A percentile compares a stretch with the other conserved stretches of the same genome.
Conservation (phyloP, 345 rosid species). For the Mallotus nudiflorus region DNA sequence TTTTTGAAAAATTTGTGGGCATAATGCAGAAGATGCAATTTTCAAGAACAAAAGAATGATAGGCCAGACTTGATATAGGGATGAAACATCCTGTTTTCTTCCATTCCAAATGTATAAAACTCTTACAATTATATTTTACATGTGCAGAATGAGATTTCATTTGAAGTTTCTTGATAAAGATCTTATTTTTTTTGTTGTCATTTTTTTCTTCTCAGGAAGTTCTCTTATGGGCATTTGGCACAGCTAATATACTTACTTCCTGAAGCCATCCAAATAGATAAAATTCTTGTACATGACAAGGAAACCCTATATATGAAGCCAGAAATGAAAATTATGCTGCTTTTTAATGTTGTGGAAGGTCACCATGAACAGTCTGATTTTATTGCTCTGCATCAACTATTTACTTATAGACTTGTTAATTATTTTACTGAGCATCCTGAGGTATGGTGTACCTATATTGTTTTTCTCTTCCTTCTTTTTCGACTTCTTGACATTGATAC, state of each 20-base stretch:
- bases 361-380: constrained; percentile 38
- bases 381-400: constrained; percentile 36
- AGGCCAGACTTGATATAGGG: neutral
- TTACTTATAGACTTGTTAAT: constrained; percentile 38
- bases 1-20: too few relatives aligned
- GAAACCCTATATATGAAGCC: constrained; percentile 46
- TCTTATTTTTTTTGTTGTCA: neutral
- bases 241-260: constrained; percentile 51
- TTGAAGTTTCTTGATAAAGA: neutral
- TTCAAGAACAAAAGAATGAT: neutral
- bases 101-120: too few relatives aligned
- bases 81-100: neutral
- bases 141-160: neutral
- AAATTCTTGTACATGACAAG: constrained; percentile 46
- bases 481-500: too few relatives aligned
- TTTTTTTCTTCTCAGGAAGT: constrained; percentile 31
- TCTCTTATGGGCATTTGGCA: constrained; percentile 41
- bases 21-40: neutral
- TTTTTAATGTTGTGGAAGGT: constrained; percentile 35
- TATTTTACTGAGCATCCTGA: constrained; percentile 35
- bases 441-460: constrained; percentile 30
- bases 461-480: neutral
- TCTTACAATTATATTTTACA: neutral
- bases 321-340: constrained; percentile 41
- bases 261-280: constrained; percentile 43